Conservation (phyloP, 2,329 filamentous ascomycete species). For the Venturiaceae sp. region DNA sequence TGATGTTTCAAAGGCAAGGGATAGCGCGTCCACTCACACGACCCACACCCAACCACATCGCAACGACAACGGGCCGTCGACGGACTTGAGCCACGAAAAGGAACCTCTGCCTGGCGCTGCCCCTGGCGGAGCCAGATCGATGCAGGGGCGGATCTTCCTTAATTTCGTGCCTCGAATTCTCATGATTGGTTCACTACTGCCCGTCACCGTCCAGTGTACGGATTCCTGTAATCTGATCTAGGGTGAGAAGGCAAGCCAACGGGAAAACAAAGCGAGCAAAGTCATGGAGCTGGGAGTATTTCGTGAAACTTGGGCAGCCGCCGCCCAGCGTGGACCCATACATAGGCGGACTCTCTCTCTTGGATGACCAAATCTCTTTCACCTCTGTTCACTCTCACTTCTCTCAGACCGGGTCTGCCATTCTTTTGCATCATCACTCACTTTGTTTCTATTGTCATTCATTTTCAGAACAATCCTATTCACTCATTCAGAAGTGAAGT, state of each 20-base stretch:
- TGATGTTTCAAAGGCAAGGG: not conserved
- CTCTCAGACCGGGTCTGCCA: constrained; percentile 1
- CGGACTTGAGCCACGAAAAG: not conserved
- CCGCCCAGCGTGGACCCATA: not conserved
- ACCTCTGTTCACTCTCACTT: not conserved
- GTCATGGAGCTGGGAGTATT: not conserved
- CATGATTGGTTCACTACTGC: not conserved
- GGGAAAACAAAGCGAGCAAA: not conserved
- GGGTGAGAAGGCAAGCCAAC: not conserved
- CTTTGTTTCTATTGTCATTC: not conserved
- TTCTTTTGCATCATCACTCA: not conserved
- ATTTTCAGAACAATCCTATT: not conserved
- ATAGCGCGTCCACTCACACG: not conserved
- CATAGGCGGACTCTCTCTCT: not conserved
- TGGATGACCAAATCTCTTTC: constrained; percentile 1
- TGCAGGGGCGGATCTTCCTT: constrained; percentile 2
- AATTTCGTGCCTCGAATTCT: not conserved
- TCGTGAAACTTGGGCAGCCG: not conserved
- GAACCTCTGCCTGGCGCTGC: not conserved
- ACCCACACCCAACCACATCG: not conserved
- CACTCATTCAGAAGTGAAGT: constrained; percentile 2
- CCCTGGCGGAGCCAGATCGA: not conserved
- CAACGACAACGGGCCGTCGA: not conserved
- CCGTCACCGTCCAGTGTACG: not conserved
- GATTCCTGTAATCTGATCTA: not conserved